These are phyloP conservation scores for Plasmodium knowlesi DNA, from an alignment of 169 alveolate species.

Conservation along the genomic window DNA sequence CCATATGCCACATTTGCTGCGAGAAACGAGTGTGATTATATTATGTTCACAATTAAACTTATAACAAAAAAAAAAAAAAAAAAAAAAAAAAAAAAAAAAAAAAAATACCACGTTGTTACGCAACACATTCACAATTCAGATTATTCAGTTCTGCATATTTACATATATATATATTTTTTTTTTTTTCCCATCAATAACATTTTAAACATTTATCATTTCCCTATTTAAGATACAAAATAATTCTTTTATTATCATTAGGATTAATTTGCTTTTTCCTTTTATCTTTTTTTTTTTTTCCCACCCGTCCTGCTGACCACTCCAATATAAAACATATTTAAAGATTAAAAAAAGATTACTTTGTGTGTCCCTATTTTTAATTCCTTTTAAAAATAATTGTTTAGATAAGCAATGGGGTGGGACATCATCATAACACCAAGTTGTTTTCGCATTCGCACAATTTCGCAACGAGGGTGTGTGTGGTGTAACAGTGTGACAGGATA, in stretches of 20 bases:
- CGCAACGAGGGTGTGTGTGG: background rate
- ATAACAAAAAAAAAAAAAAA: background rate
- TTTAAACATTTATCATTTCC: background rate
- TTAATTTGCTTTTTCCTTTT: background rate
- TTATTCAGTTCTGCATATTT: background rate
- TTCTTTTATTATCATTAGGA: constrained; percentile 6
- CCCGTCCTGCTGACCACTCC: background rate
- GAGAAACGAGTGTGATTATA: background rate
- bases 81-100: background rate
- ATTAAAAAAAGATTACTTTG: background rate
- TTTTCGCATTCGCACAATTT: background rate
- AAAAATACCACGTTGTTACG: background rate
- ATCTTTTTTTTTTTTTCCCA: background rate
- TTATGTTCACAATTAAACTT: background rate
- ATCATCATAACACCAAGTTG: background rate
- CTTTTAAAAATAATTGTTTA: constrained; percentile 18
- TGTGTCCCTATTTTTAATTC: constrained; percentile 20
- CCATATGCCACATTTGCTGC: background rate
- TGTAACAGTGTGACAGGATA: too few species aligned
- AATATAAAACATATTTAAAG: constrained; percentile 19
- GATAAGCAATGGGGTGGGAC: background rate
- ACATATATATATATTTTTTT: background rate
- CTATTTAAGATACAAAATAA: background rate
- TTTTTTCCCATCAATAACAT: background rate
- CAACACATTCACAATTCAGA: background rate